Conservation (phyloP, 1,284 basidiomycete species). For the Lignosus rhinocerotis region DNA sequence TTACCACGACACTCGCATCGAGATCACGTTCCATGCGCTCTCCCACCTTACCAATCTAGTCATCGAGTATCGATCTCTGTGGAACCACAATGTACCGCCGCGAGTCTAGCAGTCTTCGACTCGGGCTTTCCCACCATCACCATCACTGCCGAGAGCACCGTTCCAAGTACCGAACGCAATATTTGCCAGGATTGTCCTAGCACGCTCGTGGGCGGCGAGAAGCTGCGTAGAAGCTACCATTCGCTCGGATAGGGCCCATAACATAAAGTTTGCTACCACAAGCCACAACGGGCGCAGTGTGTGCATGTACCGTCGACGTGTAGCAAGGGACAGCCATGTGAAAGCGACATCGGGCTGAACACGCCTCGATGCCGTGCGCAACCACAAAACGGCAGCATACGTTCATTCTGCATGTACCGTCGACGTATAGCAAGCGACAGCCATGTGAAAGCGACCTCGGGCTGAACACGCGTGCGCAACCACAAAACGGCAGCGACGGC, state of each 20-base stretch:
- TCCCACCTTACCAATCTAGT: slow-evolving; percentile 5
- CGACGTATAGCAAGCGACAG: background rate
- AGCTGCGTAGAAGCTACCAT: slow-evolving; percentile 14
- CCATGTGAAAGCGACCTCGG: background rate
- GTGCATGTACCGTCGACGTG: background rate
- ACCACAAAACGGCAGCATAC: background rate
- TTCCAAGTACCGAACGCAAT: background rate
- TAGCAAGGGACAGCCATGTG: background rate
- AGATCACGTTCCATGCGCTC: background rate
- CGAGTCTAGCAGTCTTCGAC: too few relatives aligned
- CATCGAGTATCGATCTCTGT: slow-evolving; percentile 5
- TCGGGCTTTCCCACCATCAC: background rate
- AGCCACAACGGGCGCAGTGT: background rate
- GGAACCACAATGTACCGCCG: background rate
- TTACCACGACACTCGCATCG: background rate
- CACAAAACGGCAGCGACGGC: background rate
- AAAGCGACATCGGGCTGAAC: too few relatives aligned
- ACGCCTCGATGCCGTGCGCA: background rate
- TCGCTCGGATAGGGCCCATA: slow-evolving; percentile 2
- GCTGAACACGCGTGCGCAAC: background rate
- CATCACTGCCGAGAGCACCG: background rate
- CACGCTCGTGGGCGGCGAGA: background rate
- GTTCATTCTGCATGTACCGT: background rate
- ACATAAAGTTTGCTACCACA: slow-evolving; percentile 2
- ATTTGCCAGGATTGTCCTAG: slow-evolving; percentile 5